Conservation (phyloP, 139 green algal species). For the Eudorina sp. region DNA sequence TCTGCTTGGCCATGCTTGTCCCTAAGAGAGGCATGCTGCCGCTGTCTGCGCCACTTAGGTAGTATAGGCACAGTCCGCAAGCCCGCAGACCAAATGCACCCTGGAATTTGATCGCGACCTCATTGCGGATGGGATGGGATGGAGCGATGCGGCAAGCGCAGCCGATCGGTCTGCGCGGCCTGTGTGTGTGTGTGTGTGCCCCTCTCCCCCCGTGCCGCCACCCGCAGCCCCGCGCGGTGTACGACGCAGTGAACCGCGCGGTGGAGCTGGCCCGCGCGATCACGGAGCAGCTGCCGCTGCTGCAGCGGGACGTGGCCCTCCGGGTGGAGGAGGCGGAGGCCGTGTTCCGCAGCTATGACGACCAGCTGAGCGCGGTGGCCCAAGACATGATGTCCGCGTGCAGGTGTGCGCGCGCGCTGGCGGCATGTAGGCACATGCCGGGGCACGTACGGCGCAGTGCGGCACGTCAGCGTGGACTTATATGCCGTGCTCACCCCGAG, state of each 20-base stretch:
- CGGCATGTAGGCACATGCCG: no score
- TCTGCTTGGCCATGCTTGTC: no score
- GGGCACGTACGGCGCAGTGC: neutral
- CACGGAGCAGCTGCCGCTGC: neutral
- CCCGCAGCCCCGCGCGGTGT: neutral
- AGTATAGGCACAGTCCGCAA: no score
- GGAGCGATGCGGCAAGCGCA: neutral
- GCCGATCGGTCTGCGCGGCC: neutral
- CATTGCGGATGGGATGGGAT: neutral
- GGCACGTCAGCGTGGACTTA: neutral
- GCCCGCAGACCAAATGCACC: neutral
- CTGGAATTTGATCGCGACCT: neutral
- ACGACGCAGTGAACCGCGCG: neutral
- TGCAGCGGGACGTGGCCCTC: neutral
- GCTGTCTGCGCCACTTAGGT: neutral
- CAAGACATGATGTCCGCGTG: constrained; percentile 2
- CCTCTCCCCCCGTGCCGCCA: neutral
- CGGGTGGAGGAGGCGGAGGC: neutral
- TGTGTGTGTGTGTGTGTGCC: neutral
- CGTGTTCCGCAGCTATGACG: neutral
- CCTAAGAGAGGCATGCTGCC: neutral
- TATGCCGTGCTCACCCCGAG: neutral
- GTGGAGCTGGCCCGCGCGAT: neutral
- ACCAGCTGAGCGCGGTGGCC: neutral
- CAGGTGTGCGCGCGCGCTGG: no score